Percentiles rank a stretch among this genome's conserved stretches.
These are phyloP conservation scores for Penicillium digitatum DNA, from an alignment of 2,329 filamentous ascomycete genomes.

Conservation along the genomic window DNA sequence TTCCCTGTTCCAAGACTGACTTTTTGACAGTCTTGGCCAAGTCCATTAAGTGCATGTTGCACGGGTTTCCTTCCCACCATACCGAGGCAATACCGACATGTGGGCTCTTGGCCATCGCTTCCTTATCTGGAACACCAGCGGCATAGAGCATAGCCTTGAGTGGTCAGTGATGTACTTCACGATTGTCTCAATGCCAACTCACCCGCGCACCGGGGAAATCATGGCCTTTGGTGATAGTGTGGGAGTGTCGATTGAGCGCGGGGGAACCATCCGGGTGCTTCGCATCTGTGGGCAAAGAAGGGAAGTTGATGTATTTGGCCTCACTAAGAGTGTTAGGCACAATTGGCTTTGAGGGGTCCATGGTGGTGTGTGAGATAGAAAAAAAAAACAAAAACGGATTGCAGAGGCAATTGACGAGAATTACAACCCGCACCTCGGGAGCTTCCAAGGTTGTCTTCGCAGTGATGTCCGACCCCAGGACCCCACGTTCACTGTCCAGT, in stretches of 20 bases:
- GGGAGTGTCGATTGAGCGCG: constrained; percentile 81
- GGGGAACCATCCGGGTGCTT: constrained; percentile 54
- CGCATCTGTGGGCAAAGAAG: constrained; percentile 51
- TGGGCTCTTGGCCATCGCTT: constrained; percentile 84
- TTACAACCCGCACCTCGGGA: constrained; percentile 1
- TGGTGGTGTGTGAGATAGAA: constrained; percentile 5
- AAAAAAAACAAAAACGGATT: neutral
- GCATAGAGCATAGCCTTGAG: constrained; percentile 87
- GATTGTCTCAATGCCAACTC: constrained; percentile 7
- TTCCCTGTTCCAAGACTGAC: constrained; percentile 72
- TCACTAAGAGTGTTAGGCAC: constrained; percentile 37
- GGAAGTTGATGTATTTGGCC: constrained; percentile 56
- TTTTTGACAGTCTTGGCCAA: constrained; percentile 84
- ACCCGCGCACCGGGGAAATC: constrained; percentile 90
- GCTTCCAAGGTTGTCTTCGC: neutral
- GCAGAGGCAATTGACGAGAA: neutral
- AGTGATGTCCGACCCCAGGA: constrained; percentile 9
- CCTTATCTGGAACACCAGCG: constrained; percentile 75
- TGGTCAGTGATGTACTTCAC: constrained; percentile 1
- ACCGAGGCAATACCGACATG: constrained; percentile 89
- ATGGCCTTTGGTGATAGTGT: constrained; percentile 75
- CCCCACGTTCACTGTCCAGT: constrained; percentile 8
- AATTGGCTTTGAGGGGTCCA: constrained; percentile 24
- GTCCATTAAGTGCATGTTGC: constrained; percentile 77
- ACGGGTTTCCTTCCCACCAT: constrained; percentile 98